Evolutionary conservation across 1,139 yeast species (phyloP).

Genomic region (Hansenula lynferdii): DNA sequence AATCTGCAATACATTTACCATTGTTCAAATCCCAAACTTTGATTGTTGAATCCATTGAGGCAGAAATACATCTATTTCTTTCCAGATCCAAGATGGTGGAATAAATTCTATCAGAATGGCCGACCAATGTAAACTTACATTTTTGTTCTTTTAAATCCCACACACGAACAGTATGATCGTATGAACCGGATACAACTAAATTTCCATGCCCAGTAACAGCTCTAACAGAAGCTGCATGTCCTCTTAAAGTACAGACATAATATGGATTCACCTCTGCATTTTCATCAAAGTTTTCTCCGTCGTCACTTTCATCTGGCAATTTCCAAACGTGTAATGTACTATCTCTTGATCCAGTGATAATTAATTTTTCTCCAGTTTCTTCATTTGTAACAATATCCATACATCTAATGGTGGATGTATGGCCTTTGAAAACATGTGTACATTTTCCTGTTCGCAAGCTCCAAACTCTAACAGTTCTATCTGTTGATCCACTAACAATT

Average conservation of each 20-base stretch:
- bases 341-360: conserved; percentile 90
- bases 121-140: conserved; percentile 70
- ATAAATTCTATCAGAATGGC: conserved; percentile 86
- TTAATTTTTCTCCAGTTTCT: conserved; percentile 57
- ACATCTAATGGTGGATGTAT: conserved; percentile 89
- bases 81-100: conserved; percentile 77
- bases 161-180: conserved; percentile 85
- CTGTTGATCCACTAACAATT: conserved; percentile 87
- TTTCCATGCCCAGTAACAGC: conserved; percentile 86
- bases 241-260: conserved; percentile 69
- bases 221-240: conserved; percentile 86
- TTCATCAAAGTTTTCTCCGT: conserved; percentile 36
- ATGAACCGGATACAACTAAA: conserved; percentile 82
- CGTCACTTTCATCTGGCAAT: conserved; percentile 36
- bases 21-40: conserved; percentile 80
- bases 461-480: conserved; percentile 90
- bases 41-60: conserved; percentile 87
- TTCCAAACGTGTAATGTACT: conserved; percentile 87
- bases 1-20: conserved; percentile 60
- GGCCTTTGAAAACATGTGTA: conserved; percentile 86
- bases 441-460: conserved; percentile 69
- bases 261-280: conserved; percentile 52
- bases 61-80: conserved; percentile 80
- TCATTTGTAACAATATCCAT: conserved; percentile 71
- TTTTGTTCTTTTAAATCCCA: conserved; percentile 81